Conservation (phyloP, 1,284 basidiomycete species). For the Wallemia hederae region DNA sequence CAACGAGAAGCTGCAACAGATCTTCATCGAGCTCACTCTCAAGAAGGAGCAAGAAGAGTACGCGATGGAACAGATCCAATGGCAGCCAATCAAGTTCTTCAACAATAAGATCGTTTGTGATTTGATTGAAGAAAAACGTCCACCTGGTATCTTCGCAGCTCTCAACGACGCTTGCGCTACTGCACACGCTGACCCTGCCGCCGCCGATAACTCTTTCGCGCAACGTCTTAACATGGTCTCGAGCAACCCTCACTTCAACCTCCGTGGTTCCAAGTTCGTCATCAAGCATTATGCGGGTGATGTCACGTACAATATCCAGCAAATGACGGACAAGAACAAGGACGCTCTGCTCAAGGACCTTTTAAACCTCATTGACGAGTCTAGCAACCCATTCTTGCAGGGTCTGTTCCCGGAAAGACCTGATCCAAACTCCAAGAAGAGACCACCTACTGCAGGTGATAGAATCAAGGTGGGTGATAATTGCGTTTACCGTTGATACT, state of each 20-base stretch:
- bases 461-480: slow-evolving; percentile 50
- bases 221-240: slow-evolving; percentile 59
- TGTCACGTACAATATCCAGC: slow-evolving; percentile 86
- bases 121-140: slow-evolving; percentile 81
- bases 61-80: slow-evolving; percentile 90
- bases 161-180: slow-evolving; percentile 96
- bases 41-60: slow-evolving; percentile 99
- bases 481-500: slow-evolving; percentile 2
- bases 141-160: slow-evolving; percentile 90
- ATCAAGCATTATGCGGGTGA: slow-evolving; percentile 92
- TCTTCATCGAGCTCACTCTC: slow-evolving; percentile 94
- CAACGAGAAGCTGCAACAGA: slow-evolving; percentile 96
- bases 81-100: slow-evolving; percentile 96
- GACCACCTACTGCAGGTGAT: slow-evolving; percentile 90
- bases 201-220: slow-evolving; percentile 89
- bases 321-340: slow-evolving; percentile 99
- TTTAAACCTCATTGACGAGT: slow-evolving; percentile 55
- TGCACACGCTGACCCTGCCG: slow-evolving; percentile 83
- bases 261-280: slow-evolving; percentile 65
- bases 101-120: slow-evolving; percentile 94
- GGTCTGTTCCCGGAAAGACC: slow-evolving; percentile 76
- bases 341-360: slow-evolving; percentile 86
- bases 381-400: slow-evolving; percentile 58
- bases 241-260: slow-evolving; percentile 67
- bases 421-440: slow-evolving; percentile 88